Percentiles rank a stretch among this genome's conserved stretches.
These are phyloP conservation scores for Volvariella volvacea DNA, from an alignment of 1,284 basidiomycete species.

Conservation along the genomic window DNA sequence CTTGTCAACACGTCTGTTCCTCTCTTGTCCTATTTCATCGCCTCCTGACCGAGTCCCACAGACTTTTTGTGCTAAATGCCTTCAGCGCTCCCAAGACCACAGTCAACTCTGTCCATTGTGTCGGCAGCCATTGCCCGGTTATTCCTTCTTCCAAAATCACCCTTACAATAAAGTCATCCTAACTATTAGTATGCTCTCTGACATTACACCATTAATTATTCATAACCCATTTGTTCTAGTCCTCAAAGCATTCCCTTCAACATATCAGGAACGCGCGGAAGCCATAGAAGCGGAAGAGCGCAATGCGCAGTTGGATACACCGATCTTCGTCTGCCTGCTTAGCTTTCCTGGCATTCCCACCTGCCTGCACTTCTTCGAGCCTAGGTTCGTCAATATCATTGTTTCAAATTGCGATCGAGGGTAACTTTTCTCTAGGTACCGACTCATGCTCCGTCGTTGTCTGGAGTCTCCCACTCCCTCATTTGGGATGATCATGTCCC, in stretches of 20 bases:
- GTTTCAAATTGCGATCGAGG: constrained; percentile 8
- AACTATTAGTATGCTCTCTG: constrained; percentile 53
- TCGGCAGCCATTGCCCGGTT: constrained; percentile 68
- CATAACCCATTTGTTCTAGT: constrained; percentile 32
- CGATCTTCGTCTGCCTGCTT: constrained; percentile 87
- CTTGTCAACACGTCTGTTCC: constrained; percentile 82
- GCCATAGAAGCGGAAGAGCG: constrained; percentile 71
- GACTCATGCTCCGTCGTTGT: constrained; percentile 90
- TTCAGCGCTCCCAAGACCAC: constrained; percentile 87
- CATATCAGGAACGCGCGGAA: constrained; percentile 41
- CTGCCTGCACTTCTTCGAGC: constrained; percentile 89
- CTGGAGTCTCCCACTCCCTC: constrained; percentile 67
- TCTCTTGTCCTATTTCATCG: constrained; percentile 6
- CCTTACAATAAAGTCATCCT: constrained; percentile 63
- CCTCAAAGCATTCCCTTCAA: constrained; percentile 53
- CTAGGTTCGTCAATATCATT: constrained; percentile 36
- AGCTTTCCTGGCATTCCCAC: constrained; percentile 89
- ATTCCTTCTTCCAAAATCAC: constrained; percentile 78
- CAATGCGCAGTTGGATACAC: constrained; percentile 75
- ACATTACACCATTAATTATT: constrained; percentile 4
- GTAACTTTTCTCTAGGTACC: constrained; percentile 33
- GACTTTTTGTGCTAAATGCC: constrained; percentile 89
- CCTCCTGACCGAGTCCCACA: constrained; percentile 24
- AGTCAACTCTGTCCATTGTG: constrained; percentile 80
- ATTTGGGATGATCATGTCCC: constrained; percentile 86